Percentiles rank a stretch among this genome's conserved stretches.
Evolutionary conservation across 192 early-diverging fungal species (phyloP).

Genomic region (Coemansia sp.): DNA sequence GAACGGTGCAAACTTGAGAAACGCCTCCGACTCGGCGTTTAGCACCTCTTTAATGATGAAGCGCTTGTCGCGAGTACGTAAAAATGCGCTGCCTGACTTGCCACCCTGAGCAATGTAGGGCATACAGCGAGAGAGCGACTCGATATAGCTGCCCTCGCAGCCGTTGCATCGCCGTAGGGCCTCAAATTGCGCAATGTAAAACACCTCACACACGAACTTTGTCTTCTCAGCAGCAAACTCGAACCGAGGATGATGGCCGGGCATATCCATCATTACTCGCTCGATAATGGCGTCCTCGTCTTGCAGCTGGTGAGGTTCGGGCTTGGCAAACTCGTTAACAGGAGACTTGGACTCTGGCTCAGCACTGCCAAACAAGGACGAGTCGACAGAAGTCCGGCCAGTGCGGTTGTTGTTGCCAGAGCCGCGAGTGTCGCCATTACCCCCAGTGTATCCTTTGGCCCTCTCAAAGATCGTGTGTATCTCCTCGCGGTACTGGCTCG

Average conservation of each 20-base stretch:
- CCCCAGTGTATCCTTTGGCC: constrained; percentile 9
- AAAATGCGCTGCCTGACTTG: constrained; percentile 88
- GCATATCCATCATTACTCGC: constrained; percentile 39
- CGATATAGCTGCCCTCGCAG: constrained; percentile 79
- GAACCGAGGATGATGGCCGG: constrained; percentile 43
- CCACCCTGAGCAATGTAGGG: constrained; percentile 86
- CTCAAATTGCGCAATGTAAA: constrained; percentile 93
- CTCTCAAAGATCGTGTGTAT: constrained; percentile 41
- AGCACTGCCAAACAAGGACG: neutral
- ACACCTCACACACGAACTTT: constrained; percentile 86
- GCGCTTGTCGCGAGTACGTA: constrained; percentile 91
- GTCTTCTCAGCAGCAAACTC: constrained; percentile 76
- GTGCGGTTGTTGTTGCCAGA: neutral
- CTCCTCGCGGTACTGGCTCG: constrained; percentile 42
- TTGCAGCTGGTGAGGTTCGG: neutral
- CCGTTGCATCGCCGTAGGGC: constrained; percentile 82
- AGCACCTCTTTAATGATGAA: constrained; percentile 91
- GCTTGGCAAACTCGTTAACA: constrained; percentile 31
- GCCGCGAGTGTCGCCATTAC: neutral
- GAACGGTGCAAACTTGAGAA: constrained; percentile 85
- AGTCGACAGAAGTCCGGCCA: neutral
- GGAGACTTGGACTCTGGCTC: constrained; percentile 15
- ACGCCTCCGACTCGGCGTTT: constrained; percentile 81
- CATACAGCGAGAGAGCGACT: constrained; percentile 84
- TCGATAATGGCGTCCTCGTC: constrained; percentile 29